Conservation (phyloP, 1,284 basidiomycete species). For the Flammula alnicola region DNA sequence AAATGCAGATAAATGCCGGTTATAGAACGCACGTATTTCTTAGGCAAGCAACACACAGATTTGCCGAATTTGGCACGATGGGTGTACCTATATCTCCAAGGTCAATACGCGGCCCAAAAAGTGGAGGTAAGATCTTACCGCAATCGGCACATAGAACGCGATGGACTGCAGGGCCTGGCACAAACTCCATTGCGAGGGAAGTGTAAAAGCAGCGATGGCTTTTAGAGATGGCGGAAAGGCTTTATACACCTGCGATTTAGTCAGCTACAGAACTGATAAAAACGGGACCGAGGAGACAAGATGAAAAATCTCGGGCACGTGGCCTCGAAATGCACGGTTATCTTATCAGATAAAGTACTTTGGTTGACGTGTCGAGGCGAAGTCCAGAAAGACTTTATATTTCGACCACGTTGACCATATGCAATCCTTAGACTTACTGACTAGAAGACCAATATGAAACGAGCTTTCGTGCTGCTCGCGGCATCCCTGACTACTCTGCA, state of each 20-base stretch:
- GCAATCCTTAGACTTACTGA: constrained; percentile 13
- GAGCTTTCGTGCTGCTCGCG: constrained; percentile 25
- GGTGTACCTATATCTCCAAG: constrained; percentile 71
- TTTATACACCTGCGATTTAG: constrained; percentile 21
- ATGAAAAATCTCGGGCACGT: constrained; percentile 25
- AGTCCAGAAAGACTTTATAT: background rate
- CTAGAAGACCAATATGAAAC: constrained; percentile 26
- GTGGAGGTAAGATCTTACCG: constrained; percentile 49
- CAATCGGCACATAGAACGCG: constrained; percentile 85
- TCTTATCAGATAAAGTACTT: constrained; percentile 22
- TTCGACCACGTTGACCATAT: constrained; percentile 17
- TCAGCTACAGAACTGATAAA: constrained; percentile 16
- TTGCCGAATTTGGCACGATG: constrained; percentile 95
- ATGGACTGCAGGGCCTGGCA: constrained; percentile 71
- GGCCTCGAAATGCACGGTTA: constrained; percentile 4
- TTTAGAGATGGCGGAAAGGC: background rate
- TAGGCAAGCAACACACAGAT: constrained; percentile 92
- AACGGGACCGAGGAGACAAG: constrained; percentile 3
- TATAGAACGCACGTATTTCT: constrained; percentile 71
- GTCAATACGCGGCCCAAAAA: background rate
- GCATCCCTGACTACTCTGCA: constrained; percentile 25
- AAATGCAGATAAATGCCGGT: background rate
- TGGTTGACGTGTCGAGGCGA: constrained; percentile 23
- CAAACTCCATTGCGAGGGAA: constrained; percentile 69
- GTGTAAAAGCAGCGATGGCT: background rate